phyloP scores from a whole-genome alignment of 176 grass and related monocot species.

The Ensete glaucum region DNA sequence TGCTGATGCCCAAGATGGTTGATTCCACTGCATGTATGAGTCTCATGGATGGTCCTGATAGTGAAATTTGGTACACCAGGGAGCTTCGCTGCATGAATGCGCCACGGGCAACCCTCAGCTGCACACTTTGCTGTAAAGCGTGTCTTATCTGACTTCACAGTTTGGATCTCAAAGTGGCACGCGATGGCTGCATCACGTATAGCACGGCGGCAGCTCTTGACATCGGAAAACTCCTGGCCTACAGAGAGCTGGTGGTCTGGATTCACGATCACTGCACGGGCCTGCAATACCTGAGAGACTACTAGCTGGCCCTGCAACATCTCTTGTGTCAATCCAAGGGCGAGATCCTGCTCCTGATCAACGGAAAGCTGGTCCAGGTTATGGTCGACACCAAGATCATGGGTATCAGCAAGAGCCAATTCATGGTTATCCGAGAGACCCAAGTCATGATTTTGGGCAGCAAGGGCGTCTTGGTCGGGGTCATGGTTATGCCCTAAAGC shows the following conservation, averaged over 20 bases:
- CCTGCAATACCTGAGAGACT: slow-evolving; percentile 58
- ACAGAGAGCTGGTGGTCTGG: slow-evolving; percentile 55
- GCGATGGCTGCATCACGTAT: slow-evolving; percentile 83
- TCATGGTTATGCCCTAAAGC: slow-evolving; percentile 59
- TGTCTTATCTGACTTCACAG: slow-evolving; percentile 84
- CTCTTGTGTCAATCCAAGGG: slow-evolving; percentile 43
- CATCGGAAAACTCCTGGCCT: slow-evolving; percentile 78
- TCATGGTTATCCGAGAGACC: slow-evolving; percentile 61
- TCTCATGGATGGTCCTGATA: slow-evolving; percentile 88
- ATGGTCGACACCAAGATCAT: slow-evolving; percentile 52
- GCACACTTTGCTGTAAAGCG: slow-evolving; percentile 86
- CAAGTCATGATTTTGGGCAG: slow-evolving; percentile 46
- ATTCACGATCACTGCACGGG: slow-evolving; percentile 46
- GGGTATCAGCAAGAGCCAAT: slow-evolving; percentile 52
- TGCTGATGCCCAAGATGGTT: slow-evolving; percentile 95
- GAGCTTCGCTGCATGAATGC: slow-evolving; percentile 88
- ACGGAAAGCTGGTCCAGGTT: slow-evolving; percentile 63
- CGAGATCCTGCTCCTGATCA: slow-evolving; percentile 68
- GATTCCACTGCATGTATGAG: slow-evolving; percentile 63
- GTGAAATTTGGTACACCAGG: slow-evolving; percentile 79
- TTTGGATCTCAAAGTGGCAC: slow-evolving; percentile 97
- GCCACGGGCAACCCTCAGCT: slow-evolving; percentile 70
- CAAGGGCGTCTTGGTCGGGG: slow-evolving; percentile 28
- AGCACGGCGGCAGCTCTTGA: slow-evolving; percentile 84
- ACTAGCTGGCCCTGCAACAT: slow-evolving; percentile 47